phyloP scores from a whole-genome alignment of 2,329 filamentous ascomycete species.

The Mycocentrospora acerina region DNA sequence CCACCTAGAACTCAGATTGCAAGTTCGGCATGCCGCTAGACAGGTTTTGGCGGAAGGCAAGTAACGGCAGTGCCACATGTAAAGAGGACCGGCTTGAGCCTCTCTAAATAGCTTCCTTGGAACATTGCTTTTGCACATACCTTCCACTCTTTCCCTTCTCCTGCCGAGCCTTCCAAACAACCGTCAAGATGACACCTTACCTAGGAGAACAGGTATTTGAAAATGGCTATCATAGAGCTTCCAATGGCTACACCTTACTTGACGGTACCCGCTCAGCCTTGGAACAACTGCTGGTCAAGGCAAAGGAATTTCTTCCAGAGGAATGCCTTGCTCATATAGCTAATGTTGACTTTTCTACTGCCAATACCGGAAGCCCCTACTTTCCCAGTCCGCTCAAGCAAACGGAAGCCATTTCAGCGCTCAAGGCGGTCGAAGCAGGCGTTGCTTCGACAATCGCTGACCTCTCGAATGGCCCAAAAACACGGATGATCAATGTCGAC shows the following conservation, averaged over 20 bases:
- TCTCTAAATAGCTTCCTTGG: conserved; percentile 2
- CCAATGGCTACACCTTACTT: conserved; percentile 30
- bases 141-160: conserved; percentile 1
- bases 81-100: conserved; percentile 7
- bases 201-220: conserved; percentile 28
- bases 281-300: conserved; percentile 33
- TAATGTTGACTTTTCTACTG: conserved; percentile 35
- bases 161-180: background rate
- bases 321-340: conserved; percentile 35
- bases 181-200: conserved; percentile 30
- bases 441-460: conserved; percentile 63
- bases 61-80: conserved; percentile 11
- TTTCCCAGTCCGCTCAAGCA: conserved; percentile 53
- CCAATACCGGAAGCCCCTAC: conserved; percentile 43
- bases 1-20: conserved; percentile 10
- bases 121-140: conserved; percentile 1
- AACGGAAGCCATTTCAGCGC: conserved; percentile 55
- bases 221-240: too few species aligned
- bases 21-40: conserved; percentile 21
- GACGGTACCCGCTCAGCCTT: conserved; percentile 37
- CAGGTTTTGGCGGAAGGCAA: conserved; percentile 2
- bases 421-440: conserved; percentile 62
- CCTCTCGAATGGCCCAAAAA: conserved; percentile 50
- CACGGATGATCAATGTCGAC: conserved; percentile 52
- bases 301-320: conserved; percentile 35